These are phyloP conservation scores for Margaritispora aquatica DNA, from an alignment of 495 filamentous ascomycete species.

Conservation along the genomic window DNA sequence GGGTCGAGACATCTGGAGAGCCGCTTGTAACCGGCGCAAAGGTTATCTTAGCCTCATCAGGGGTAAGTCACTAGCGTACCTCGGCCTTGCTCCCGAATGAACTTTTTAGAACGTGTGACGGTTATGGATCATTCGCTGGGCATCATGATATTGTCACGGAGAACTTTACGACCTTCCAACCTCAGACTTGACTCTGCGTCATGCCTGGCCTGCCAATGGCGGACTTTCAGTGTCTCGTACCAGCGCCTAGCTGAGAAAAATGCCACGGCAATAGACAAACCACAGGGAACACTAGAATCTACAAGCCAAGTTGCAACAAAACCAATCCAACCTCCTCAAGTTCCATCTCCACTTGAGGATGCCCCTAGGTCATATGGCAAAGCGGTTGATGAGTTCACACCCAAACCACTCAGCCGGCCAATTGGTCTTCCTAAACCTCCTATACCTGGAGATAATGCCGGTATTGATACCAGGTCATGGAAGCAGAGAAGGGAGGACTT, in stretches of 20 bases:
- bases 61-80: background rate
- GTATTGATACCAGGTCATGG: constrained; percentile 60
- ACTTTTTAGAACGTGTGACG: background rate
- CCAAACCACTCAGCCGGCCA: constrained; percentile 66
- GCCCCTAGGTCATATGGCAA: constrained; percentile 51
- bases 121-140: background rate
- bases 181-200: constrained; percentile 18
- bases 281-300: background rate
- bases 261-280: constrained; percentile 15
- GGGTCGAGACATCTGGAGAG: background rate
- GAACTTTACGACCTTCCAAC: constrained; percentile 12
- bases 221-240: constrained; percentile 38
- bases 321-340: constrained; percentile 8
- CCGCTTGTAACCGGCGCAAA: background rate
- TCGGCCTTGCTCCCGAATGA: background rate
- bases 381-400: constrained; percentile 52
- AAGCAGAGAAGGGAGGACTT: constrained; percentile 72
- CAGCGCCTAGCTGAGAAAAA: constrained; percentile 30
- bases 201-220: constrained; percentile 43
- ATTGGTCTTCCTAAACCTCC: constrained; percentile 76
- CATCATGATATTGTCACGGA: constrained; percentile 19
- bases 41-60: background rate
- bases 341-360: constrained; percentile 32
- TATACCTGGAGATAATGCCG: constrained; percentile 68
- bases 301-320: background rate